phyloP scores from a whole-genome alignment of 1,284 basidiomycete species.

The Cryptococcus hybrid region DNA sequence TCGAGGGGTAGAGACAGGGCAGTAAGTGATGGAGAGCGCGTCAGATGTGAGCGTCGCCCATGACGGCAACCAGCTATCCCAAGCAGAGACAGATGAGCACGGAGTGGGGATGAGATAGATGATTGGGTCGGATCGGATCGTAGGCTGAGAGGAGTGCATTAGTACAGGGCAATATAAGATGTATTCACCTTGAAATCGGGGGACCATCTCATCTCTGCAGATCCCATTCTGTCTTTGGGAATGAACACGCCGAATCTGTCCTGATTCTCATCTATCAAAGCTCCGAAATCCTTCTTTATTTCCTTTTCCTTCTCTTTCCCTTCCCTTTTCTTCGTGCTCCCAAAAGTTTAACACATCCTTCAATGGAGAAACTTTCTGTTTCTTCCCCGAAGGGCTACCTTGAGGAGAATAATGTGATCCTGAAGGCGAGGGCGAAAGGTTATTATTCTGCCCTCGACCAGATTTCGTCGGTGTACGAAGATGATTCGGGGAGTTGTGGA shows the following conservation, averaged over 20 bases:
- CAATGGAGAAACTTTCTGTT: slow-evolving; percentile 32
- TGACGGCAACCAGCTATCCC: slow-evolving; percentile 43
- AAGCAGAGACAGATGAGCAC: slow-evolving; percentile 29
- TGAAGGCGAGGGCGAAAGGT: slow-evolving; percentile 25
- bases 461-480: slow-evolving; percentile 25
- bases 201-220: slow-evolving; percentile 32
- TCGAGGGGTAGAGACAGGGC: slow-evolving; percentile 22
- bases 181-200: slow-evolving; percentile 23
- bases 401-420: slow-evolving; percentile 27
- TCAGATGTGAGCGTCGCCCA: slow-evolving; percentile 29
- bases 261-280: slow-evolving; percentile 24
- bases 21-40: slow-evolving; percentile 30
- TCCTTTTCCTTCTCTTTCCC: slow-evolving; percentile 33
- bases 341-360: slow-evolving; percentile 42
- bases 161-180: not conserved
- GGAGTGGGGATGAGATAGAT: slow-evolving; percentile 38
- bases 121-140: slow-evolving; percentile 28
- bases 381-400: slow-evolving; percentile 25
- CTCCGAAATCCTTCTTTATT: slow-evolving; percentile 9
- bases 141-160: slow-evolving; percentile 4
- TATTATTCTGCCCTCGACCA: slow-evolving; percentile 15
- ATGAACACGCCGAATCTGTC: slow-evolving; percentile 33
- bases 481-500: slow-evolving; percentile 15
- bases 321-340: slow-evolving; percentile 33
- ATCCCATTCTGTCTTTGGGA: slow-evolving; percentile 39